Conservation (phyloP, 2,329 filamentous ascomycete species). For the Ampelomyces quisqualis region DNA sequence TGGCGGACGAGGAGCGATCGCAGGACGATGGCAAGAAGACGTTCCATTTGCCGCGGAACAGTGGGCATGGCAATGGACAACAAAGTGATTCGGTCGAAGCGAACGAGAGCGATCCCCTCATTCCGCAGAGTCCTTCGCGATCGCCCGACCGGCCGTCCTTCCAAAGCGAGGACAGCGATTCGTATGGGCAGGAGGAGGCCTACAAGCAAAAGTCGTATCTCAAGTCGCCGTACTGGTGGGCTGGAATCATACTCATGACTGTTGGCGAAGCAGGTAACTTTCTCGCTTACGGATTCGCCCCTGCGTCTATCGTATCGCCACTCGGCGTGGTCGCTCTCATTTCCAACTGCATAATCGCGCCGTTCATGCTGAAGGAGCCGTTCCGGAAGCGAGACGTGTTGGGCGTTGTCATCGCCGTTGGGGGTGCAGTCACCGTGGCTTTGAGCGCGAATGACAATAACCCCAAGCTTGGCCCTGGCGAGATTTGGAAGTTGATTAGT, state of each 20-base stretch:
- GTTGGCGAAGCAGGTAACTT: slow-evolving; percentile 95
- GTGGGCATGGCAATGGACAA: slow-evolving; percentile 4
- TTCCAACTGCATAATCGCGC: slow-evolving; percentile 95
- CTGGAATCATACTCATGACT: slow-evolving; percentile 87
- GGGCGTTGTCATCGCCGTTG: slow-evolving; percentile 84
- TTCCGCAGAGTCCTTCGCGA: slow-evolving; percentile 12
- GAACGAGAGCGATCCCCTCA: slow-evolving; percentile 40
- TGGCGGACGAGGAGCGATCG: slow-evolving; percentile 35
- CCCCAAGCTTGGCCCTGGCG: slow-evolving; percentile 83
- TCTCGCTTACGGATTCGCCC: slow-evolving; percentile 93
- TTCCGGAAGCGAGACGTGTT: slow-evolving; percentile 83
- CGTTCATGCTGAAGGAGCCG: slow-evolving; percentile 85
- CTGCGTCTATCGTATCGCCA: slow-evolving; percentile 94
- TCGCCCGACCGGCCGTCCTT: slow-evolving; percentile 32
- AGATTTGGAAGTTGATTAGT: slow-evolving; percentile 87
- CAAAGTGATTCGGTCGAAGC: slow-evolving; percentile 14
- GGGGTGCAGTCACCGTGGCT: slow-evolving; percentile 87
- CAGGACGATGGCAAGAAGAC: slow-evolving; percentile 10
- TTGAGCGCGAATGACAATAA: slow-evolving; percentile 87
- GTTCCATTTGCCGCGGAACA: slow-evolving; percentile 6
- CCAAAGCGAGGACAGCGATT: slow-evolving; percentile 29
- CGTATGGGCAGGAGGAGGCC: slow-evolving; percentile 32
- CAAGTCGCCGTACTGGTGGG: slow-evolving; percentile 93
- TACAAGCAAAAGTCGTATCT: slow-evolving; percentile 71
- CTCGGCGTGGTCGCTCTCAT: slow-evolving; percentile 95